These are phyloP conservation scores for Avicennia marina DNA, from an alignment of 257 asterid species.

Conservation along the genomic window DNA sequence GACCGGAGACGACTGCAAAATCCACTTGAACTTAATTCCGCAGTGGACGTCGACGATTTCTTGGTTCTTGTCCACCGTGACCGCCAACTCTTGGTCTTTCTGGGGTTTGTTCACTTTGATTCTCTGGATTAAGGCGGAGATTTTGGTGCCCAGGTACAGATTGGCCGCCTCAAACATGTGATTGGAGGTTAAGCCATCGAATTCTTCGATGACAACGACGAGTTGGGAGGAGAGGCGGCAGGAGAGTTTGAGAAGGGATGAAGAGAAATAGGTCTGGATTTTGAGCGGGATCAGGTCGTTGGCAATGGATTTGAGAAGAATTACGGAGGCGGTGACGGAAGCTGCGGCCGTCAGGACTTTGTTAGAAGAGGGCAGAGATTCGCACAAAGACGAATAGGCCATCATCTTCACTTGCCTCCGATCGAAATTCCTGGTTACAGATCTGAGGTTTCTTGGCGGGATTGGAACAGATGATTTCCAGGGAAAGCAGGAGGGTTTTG, in stretches of 20 bases:
- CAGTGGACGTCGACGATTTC: slow-evolving; percentile 39
- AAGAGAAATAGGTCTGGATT: slow-evolving; percentile 34
- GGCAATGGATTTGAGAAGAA: slow-evolving; percentile 49
- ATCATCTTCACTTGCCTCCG: slow-evolving; percentile 16
- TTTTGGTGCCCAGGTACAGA: slow-evolving; percentile 45
- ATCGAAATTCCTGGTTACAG: not conserved
- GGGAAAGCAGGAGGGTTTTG: no score
- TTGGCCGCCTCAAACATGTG: slow-evolving; percentile 55
- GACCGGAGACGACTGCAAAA: not conserved
- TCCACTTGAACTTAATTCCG: slow-evolving; percentile 43
- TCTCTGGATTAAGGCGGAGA: slow-evolving; percentile 43
- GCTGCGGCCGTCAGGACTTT: slow-evolving; percentile 46
- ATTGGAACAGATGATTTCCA: no score
- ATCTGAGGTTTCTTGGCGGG: slow-evolving; percentile 16
- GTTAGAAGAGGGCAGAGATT: slow-evolving; percentile 37
- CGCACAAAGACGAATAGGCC: slow-evolving; percentile 24
- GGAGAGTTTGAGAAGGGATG: slow-evolving; percentile 36
- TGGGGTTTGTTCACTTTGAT: slow-evolving; percentile 58
- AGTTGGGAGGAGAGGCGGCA: slow-evolving; percentile 44
- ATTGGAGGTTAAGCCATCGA: slow-evolving; percentile 62
- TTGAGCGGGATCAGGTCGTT: slow-evolving; percentile 46
- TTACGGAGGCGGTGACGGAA: slow-evolving; percentile 39
- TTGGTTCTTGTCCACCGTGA: slow-evolving; percentile 53
- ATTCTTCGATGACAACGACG: slow-evolving; percentile 57
- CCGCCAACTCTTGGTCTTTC: slow-evolving; percentile 40